These are phyloP conservation scores for Pseudomassariella vexata DNA, from an alignment of 2,329 filamentous ascomycete genomes.

Conservation along the genomic window DNA sequence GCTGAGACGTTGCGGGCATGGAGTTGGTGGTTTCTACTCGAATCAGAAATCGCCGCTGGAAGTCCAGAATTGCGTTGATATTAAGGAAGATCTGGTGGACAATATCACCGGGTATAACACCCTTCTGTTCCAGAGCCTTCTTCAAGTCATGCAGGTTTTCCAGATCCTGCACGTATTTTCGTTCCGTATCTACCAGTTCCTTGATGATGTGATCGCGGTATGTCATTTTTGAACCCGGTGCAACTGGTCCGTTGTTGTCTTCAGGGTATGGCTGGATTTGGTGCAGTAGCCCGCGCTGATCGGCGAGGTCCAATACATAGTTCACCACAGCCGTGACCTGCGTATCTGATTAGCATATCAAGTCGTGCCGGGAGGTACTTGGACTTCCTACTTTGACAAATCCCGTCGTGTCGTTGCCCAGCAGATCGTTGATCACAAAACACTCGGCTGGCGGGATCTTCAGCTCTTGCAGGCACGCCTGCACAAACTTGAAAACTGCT, in stretches of 20 bases:
- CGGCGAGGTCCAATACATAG: constrained; percentile 79
- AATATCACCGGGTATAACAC: constrained; percentile 80
- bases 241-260: constrained; percentile 41
- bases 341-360: neutral
- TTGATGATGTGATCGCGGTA: constrained; percentile 82
- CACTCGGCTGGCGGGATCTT: constrained; percentile 74
- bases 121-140: constrained; percentile 80
- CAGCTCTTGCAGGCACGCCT: constrained; percentile 80
- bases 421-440: constrained; percentile 87
- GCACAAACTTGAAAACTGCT: constrained; percentile 86
- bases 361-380: neutral
- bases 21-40: constrained; percentile 94
- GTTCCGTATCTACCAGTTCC: constrained; percentile 89
- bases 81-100: constrained; percentile 96
- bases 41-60: constrained; percentile 91
- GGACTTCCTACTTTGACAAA: constrained; percentile 73
- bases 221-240: constrained; percentile 62
- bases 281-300: constrained; percentile 68
- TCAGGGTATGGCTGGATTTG: constrained; percentile 54
- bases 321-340: constrained; percentile 89
- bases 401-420: constrained; percentile 90
- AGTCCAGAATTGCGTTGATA: constrained; percentile 89
- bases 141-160: constrained; percentile 92
- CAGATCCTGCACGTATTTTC: constrained; percentile 95
- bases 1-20: constrained; percentile 67